Evolutionary conservation across 2,329 filamentous ascomycete genomes (phyloP).

Genomic region (Phaeomoniella chlamydospora): DNA sequence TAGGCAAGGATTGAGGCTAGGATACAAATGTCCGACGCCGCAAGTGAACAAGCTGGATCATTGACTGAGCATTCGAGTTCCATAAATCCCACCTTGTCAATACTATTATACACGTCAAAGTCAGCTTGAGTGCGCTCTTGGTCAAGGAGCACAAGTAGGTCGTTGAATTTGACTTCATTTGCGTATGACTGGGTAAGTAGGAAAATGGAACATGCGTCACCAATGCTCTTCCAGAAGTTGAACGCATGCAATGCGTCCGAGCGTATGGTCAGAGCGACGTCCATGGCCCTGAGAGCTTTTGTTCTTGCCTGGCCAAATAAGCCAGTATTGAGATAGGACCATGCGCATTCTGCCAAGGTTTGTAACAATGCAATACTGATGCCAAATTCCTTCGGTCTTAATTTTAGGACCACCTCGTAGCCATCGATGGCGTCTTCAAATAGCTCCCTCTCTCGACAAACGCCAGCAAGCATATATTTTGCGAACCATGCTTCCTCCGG

Average conservation of each 20-base stretch:
- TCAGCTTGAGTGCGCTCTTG: conserved; percentile 35
- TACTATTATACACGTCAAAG: conserved; percentile 28
- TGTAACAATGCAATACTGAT: conserved; percentile 80
- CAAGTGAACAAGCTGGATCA: conserved; percentile 10
- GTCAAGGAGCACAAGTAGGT: conserved; percentile 43
- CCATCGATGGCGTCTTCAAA: conserved; percentile 68
- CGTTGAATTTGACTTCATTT: conserved; percentile 43
- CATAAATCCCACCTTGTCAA: conserved; percentile 37
- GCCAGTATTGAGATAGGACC: conserved; percentile 64
- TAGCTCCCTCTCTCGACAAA: conserved; percentile 82
- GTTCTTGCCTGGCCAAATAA: conserved; percentile 72
- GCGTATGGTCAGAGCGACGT: conserved; percentile 49
- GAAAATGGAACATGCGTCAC: conserved; percentile 76
- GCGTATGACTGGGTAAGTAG: conserved; percentile 59
- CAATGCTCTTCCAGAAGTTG: conserved; percentile 89
- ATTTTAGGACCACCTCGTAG: conserved; percentile 58
- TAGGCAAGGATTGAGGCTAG: conserved; percentile 68
- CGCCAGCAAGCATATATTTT: conserved; percentile 90
- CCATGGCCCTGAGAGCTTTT: conserved; percentile 54
- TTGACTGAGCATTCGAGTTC: conserved; percentile 29
- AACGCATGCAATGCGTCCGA: conserved; percentile 55
- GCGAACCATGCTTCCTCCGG: conserved; percentile 78
- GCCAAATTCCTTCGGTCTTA: conserved; percentile 62
- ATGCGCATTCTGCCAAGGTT: conserved; percentile 69
- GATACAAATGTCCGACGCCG: conserved; percentile 39